These are phyloP conservation scores for Silene conica DNA, from an alignment of 148 eudicot species.

Conservation along the genomic window DNA sequence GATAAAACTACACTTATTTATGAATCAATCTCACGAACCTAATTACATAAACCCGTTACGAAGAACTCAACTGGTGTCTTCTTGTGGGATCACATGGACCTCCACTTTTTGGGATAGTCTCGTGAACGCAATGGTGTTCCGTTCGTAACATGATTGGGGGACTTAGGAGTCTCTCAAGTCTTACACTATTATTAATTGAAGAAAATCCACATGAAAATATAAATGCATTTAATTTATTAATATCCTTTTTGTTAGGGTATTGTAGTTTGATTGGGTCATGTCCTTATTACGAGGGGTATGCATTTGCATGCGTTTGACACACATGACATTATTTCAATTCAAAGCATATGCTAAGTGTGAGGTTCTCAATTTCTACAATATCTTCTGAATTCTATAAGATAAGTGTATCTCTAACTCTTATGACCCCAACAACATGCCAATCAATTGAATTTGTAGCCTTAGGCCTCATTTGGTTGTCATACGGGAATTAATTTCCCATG, in stretches of 20 bases:
- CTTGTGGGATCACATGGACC: constrained; percentile 32
- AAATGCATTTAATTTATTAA: constrained; percentile 2
- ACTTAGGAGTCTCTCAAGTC: background rate
- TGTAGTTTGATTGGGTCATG: constrained; percentile 22
- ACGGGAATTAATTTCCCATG: too few relatives aligned
- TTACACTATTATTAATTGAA: too few relatives aligned
- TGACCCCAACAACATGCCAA: too few relatives aligned
- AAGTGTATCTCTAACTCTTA: background rate
- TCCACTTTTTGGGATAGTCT: constrained; percentile 28
- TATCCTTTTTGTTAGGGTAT: constrained; percentile 22
- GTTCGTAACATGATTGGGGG: constrained; percentile 13
- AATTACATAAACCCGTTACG: too few relatives aligned
- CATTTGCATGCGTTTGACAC: constrained; percentile 18
- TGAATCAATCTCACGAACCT: too few relatives aligned
- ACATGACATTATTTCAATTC: constrained; percentile 18
- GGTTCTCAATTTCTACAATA: constrained; percentile 23
- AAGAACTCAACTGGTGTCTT: too few relatives aligned
- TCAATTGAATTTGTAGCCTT: too few relatives aligned
- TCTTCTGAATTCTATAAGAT: constrained; percentile 21
- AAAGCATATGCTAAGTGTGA: constrained; percentile 22
- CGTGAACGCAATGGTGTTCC: constrained; percentile 22
- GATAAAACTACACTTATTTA: too few relatives aligned
- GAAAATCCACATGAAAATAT: background rate
- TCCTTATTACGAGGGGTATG: constrained; percentile 27
- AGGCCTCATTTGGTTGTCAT: too few relatives aligned